These are phyloP conservation scores for Cubamyces sp. DNA, from an alignment of 768 basidiomycete species.

Conservation along the genomic window DNA sequence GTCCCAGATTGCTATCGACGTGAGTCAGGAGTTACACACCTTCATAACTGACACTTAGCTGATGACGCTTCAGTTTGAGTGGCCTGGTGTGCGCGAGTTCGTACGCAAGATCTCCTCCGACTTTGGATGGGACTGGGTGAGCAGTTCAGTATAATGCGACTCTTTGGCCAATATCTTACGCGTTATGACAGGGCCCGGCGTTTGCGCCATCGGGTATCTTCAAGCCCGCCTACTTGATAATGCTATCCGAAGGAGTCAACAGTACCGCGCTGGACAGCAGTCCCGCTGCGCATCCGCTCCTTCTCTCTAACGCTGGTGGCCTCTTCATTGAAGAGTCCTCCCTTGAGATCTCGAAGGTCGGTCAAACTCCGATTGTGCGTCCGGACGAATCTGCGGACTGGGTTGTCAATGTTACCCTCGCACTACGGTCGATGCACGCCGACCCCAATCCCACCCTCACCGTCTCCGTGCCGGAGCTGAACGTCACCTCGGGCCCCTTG, in stretches of 20 bases:
- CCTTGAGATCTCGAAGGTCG: conserved; percentile 58
- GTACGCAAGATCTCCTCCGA: conserved; percentile 56
- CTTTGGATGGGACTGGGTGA: conserved; percentile 68
- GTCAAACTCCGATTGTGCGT: conserved; percentile 44
- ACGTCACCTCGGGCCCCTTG: conserved; percentile 43
- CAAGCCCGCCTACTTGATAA: conserved; percentile 58
- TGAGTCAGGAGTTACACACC: conserved; percentile 20
- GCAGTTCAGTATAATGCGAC: neutral
- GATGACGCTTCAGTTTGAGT: conserved; percentile 47
- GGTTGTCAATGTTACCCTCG: conserved; percentile 58
- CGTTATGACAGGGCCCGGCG: conserved; percentile 49
- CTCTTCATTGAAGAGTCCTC: conserved; percentile 56
- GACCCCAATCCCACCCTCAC: conserved; percentile 42
- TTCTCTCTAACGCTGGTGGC: conserved; percentile 23
- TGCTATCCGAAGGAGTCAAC: conserved; percentile 29
- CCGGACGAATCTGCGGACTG: conserved; percentile 55
- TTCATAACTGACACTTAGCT: neutral
- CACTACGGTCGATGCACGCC: conserved; percentile 46
- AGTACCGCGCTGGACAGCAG: conserved; percentile 22
- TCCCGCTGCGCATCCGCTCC: conserved; percentile 31
- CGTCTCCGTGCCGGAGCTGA: conserved; percentile 52
- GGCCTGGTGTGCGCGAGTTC: conserved; percentile 50
- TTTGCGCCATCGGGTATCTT: conserved; percentile 59
- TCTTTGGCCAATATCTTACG: neutral
- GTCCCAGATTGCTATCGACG: conserved; percentile 41